Evolutionary conservation across 169 alveolate genomes (phyloP).

Genomic region (Amoebophrya sp.): DNA sequence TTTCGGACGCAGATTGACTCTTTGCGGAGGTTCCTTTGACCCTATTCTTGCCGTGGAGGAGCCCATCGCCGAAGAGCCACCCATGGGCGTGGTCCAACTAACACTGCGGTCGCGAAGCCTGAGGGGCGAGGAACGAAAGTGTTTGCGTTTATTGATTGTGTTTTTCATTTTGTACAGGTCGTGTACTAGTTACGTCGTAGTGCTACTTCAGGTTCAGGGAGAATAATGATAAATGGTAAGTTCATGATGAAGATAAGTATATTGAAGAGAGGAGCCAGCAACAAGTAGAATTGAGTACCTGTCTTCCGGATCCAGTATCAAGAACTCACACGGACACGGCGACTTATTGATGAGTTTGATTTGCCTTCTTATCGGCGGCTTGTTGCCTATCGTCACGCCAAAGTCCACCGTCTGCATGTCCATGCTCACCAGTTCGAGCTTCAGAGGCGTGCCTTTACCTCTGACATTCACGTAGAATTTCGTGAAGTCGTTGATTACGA

Average conservation of each 20-base stretch:
- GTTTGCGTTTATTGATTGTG: no score
- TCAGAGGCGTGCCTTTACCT: constrained; percentile 13
- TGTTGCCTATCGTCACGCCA: constrained; percentile 35
- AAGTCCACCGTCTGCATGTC: constrained; percentile 39
- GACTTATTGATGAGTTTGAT: constrained; percentile 24
- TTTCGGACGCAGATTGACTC: neutral
- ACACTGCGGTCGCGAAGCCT: constrained; percentile 26
- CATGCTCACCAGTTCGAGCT: constrained; percentile 16
- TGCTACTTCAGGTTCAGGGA: no score
- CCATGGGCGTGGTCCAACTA: constrained; percentile 16
- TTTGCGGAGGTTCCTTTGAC: neutral
- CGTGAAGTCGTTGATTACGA: constrained; percentile 35
- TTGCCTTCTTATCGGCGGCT: neutral
- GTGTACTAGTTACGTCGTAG: no score
- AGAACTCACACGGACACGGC: constrained; percentile 24
- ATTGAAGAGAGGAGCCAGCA: no score
- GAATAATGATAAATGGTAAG: no score
- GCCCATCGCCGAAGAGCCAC: neutral
- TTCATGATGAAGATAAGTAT: no score
- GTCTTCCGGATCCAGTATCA: constrained; percentile 18
- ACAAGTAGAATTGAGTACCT: no score
- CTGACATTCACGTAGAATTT: constrained; percentile 24
- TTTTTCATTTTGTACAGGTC: no score
- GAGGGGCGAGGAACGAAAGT: no score
- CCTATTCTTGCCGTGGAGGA: neutral